Conservation (phyloP, 306 rosid genomes). For the Sindora glabra region DNA sequence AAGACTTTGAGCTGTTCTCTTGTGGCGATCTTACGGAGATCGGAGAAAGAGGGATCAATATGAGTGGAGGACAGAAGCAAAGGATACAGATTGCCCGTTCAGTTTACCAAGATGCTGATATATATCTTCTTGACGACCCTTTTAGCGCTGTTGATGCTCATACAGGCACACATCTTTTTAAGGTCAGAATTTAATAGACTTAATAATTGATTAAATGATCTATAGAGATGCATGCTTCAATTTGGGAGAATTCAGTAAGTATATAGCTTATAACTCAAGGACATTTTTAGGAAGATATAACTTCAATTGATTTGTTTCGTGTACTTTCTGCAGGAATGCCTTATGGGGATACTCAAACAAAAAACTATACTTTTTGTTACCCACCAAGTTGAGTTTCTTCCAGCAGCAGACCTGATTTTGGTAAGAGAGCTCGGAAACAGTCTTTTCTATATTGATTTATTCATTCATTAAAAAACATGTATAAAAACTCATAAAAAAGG, state of each 20-base stretch:
- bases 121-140: slow-evolving; percentile 86
- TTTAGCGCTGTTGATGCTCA: slow-evolving; percentile 99
- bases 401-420: slow-evolving; percentile 89
- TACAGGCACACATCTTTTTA: slow-evolving; percentile 85
- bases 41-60: slow-evolving; percentile 94
- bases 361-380: slow-evolving; percentile 83
- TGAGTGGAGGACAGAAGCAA: slow-evolving; percentile 99
- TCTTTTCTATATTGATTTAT: neutral
- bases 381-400: slow-evolving; percentile 98
- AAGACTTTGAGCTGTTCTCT: slow-evolving; percentile 83
- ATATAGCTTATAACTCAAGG: neutral
- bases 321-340: slow-evolving; percentile 57
- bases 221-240: neutral
- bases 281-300: neutral
- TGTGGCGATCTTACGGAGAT: slow-evolving; percentile 82
- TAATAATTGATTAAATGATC: neutral
- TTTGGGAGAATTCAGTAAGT: neutral
- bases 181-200: slow-evolving; percentile 31
- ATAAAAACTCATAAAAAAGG: neutral
- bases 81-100: slow-evolving; percentile 93
- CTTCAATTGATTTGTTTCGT: neutral
- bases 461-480: neutral
- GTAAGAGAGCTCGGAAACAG: slow-evolving; percentile 32
- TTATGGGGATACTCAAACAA: slow-evolving; percentile 78
- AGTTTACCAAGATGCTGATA: slow-evolving; percentile 83